phyloP scores from a whole-genome alignment of 2,329 filamentous ascomycete species.

The Cercospora brassicicola region DNA sequence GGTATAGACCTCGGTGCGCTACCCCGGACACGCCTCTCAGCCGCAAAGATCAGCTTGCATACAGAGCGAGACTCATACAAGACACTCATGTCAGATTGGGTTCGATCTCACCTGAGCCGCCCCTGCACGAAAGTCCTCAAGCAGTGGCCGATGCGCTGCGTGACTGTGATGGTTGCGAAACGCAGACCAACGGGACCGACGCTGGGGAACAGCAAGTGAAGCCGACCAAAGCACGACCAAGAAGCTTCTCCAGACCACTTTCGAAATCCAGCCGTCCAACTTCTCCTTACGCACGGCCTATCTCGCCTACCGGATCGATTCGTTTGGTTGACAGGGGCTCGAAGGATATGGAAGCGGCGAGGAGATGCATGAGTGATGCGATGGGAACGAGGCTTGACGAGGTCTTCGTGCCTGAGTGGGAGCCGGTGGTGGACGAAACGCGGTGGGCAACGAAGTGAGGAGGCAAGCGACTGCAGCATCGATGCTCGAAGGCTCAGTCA shows the following conservation, averaged over 20 bases:
- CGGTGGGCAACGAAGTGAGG: not conserved
- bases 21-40: conserved; percentile 16
- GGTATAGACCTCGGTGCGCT: conserved; percentile 1
- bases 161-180: not conserved
- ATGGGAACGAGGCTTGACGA: conserved; percentile 11
- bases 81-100: conserved; percentile 9
- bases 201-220: not conserved
- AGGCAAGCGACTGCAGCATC: too few species aligned
- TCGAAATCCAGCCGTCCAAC: not conserved
- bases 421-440: not conserved
- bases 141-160: not conserved
- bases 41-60: conserved; percentile 17
- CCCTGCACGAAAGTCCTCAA: not conserved
- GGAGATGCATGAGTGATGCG: conserved; percentile 1
- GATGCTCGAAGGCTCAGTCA: not conserved
- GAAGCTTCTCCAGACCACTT: conserved; percentile 6
- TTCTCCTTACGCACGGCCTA: conserved; percentile 10
- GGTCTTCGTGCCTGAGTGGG: conserved; percentile 13
- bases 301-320: conserved; percentile 15
- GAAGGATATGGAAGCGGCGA: not conserved
- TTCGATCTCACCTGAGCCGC: conserved; percentile 10
- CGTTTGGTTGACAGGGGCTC: conserved; percentile 9
- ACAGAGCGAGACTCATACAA: conserved; percentile 15
- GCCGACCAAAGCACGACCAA: conserved; percentile 3
- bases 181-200: not conserved